Base-by-base conservation (phyloP, 345 rosid genomes). In the Raphanus raphanistrum region DNA sequence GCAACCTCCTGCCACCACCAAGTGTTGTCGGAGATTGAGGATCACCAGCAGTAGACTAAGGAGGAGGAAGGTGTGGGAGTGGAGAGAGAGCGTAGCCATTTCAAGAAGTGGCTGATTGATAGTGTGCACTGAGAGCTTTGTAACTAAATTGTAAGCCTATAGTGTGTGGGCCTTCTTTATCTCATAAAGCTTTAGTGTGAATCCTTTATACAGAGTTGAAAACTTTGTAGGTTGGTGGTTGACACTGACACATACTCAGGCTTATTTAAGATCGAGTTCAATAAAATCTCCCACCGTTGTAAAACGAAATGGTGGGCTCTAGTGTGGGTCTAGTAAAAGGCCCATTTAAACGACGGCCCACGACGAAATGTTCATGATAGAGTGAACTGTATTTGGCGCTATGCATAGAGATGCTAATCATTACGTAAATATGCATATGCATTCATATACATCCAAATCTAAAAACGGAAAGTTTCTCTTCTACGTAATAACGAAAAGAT, bases 1-100 rank as follows among this genome's bases (percentile, higher is more conserved):
- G 82, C 94, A 87, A 58, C 48, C 81, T 11, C 86, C 60, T 3
- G 82, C 78, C 38, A 67, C 52, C 7, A 11, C 29, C 13, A 62
- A 73, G 8, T 60, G 74, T 27, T 61, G 60, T 54, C 11, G 65
- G 75, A 63, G 66, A 62, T 5, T 54, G 35, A 73, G 16, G 13
- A 73, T 73, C 21, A 38, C 5, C 1, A 55, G 59, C 1, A 72
- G 29, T 48, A 72, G 15, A 6, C 27, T 6, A 8, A 79, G n/a
- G 50, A 77, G 17, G 62, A 71, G 6, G 54, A 65, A 57, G 7
- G 8, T 5, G 25, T 66, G 11, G 31, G 58, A 33, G 73, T 48
- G 58, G 10, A 73, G 68, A 54, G 75, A 62, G 66, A 73, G 31
- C 38, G 71, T 50, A 38, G 78, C 36, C 78, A 73, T 72, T 60